Percentiles rank a stretch among this genome's conserved stretches.
Conservation (phyloP, 2,329 filamentous ascomycete species). For the Zarea fungicola region DNA sequence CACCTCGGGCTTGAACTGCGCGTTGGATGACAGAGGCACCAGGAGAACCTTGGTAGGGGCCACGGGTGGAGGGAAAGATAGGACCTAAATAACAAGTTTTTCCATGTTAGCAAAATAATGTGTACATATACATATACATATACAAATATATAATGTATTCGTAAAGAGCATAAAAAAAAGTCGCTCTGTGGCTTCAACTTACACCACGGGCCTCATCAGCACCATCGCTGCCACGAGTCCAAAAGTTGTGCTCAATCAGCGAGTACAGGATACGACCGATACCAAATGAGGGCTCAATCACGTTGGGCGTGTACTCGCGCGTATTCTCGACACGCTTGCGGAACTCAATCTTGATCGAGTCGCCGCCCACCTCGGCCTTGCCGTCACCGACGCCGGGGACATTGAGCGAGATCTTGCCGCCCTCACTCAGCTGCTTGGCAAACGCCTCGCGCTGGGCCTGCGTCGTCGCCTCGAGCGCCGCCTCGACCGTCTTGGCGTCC, state of each 20-base stretch:
- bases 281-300: slow-evolving; percentile 96
- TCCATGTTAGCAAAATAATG: slow-evolving; percentile 10
- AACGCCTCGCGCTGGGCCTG: slow-evolving; percentile 80
- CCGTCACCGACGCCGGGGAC: slow-evolving; percentile 63
- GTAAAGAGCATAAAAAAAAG: background rate
- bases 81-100: slow-evolving; percentile 37
- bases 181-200: too few species aligned
- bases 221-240: slow-evolving; percentile 64
- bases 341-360: slow-evolving; percentile 79
- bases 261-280: slow-evolving; percentile 93
- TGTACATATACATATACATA: background rate
- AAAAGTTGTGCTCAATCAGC: slow-evolving; percentile 92
- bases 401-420: slow-evolving; percentile 71
- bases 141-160: background rate
- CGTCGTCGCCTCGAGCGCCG: slow-evolving; percentile 66
- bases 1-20: slow-evolving; percentile 74
- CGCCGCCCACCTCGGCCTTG: slow-evolving; percentile 73
- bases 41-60: slow-evolving; percentile 96
- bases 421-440: slow-evolving; percentile 64
- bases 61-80: slow-evolving; percentile 56
- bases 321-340: slow-evolving; percentile 76
- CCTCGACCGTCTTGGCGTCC: slow-evolving; percentile 80
- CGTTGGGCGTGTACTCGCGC: slow-evolving; percentile 89
- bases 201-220: slow-evolving; percentile 75
- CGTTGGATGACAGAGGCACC: slow-evolving; percentile 78